These are phyloP conservation scores for Candida odintsovae DNA, from an alignment of 805 yeast species.

Conservation along the genomic window DNA sequence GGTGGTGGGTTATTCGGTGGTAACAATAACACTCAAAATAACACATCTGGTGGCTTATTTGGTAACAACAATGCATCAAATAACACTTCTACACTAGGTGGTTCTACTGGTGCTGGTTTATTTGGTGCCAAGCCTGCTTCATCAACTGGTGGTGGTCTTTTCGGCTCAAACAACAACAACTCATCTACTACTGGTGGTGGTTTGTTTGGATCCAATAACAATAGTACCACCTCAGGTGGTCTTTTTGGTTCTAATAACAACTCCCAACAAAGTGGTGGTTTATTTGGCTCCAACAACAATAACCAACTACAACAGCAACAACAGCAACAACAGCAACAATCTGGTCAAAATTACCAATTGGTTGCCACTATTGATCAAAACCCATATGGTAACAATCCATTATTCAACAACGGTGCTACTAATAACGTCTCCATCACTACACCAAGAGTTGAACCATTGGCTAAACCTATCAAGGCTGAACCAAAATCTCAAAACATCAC, in stretches of 20 bases:
- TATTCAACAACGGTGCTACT: conserved; percentile 42
- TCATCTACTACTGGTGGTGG: conserved; percentile 5
- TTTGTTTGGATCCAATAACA: conserved; percentile 1
- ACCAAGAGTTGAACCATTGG: conserved; percentile 36
- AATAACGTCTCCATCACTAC: conserved; percentile 31
- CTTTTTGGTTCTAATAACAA: conserved; percentile 31
- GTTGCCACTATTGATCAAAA: conserved; percentile 37
- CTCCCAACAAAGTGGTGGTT: conserved; percentile 26
- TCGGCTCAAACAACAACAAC: conserved; percentile 29
- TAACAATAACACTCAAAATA: conserved; percentile 13
- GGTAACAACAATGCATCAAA: conserved; percentile 23
- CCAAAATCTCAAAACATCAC: conserved; percentile 58
- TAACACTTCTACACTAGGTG: conserved; percentile 3
- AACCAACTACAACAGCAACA: conserved; percentile 17
- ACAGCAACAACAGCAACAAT: conserved; percentile 5
- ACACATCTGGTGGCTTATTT: conserved; percentile 32
- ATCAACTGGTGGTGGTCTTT: conserved; percentile 28
- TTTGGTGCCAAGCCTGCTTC: conserved; percentile 7
- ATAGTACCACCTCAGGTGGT: conserved; percentile 18
- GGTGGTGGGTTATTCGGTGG: conserved; percentile 35
- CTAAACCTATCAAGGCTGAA: conserved; percentile 40
- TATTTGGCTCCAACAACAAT: conserved; percentile 27
- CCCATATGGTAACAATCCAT: conserved; percentile 78
- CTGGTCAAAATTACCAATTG: conserved; percentile 19
- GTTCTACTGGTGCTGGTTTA: conserved; percentile 2